Base-by-base conservation (phyloP, 2,329 filamentous ascomycete species). In the Pseudogymnoascus sp. region DNA sequence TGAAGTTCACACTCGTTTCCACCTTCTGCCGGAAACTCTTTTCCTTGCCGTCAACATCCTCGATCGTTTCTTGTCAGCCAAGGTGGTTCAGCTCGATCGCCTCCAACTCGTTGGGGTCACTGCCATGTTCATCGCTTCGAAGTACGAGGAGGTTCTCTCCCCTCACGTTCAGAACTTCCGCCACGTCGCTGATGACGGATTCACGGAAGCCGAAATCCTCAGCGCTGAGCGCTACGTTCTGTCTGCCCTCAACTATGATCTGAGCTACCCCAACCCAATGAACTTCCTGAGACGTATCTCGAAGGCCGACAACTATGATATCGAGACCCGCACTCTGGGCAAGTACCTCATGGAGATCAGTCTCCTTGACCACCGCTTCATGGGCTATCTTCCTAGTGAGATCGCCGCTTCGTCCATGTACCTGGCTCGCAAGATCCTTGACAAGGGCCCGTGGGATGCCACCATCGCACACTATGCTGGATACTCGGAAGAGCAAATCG, bases 191-290 rank as follows among this genome's bases (percentile, higher is more conserved):
- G 94, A 99, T 71, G 92, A 97, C 75, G 94, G 93, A 62, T 99
- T 97, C 77, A 90, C 87, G 4, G 93, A 97, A 75, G 86, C 90
- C 51, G 94, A 99, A 78, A 97, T 99, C 68, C 83, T 99, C 39
- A 93, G 91, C 72, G 94, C 94, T n/a, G 94, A 99, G 78, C 90
- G 94, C 68, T 96, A 95, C 74, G 88, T 99, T 67, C 87, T 99
- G 60, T 85, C 86, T 67, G 92, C 92, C 5, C 84, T 99, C 65
- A 89, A 97, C 79, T 99, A 97, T 75, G 93, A 99, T 74, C 86
- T 99, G 66, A 97, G 92, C 80, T 99, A 97, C 73, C 94, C 94
- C 62, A 99, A 99, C 78, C 94, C 94, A 21, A 99, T 99, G 94
- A 99, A 99, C 83, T 99, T 99, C 80, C 85, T 99, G 65, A 91